Conservation (phyloP, 495 filamentous ascomycete species). For the Xylaria intraflava region DNA sequence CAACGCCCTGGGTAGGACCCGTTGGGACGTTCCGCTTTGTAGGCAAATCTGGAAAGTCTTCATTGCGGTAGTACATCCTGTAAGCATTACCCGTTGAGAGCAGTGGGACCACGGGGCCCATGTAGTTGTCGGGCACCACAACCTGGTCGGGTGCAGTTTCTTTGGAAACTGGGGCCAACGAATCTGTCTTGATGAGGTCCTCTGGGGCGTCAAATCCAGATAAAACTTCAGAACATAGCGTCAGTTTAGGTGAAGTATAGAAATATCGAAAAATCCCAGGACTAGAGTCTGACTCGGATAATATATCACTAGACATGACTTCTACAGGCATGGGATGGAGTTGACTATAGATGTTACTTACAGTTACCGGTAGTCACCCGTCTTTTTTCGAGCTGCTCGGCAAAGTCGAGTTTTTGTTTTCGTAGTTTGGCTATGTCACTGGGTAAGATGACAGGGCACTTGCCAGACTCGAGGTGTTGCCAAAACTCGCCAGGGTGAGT, state of each 20-base stretch:
- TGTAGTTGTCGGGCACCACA: not conserved
- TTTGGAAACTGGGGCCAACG: not conserved
- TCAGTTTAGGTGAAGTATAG: not conserved
- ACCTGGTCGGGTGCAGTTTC: not conserved
- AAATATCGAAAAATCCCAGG: not conserved
- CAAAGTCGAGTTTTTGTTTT: constrained; percentile 13
- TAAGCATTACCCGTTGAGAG: not conserved
- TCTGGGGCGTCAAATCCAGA: not conserved
- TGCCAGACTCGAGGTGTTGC: constrained; percentile 23
- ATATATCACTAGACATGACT: too few species aligned
- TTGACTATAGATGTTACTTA: constrained; percentile 5
- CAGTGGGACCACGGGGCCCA: not conserved
- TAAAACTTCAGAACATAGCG: not conserved
- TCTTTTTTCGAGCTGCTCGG: constrained; percentile 7
- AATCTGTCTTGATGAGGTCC: not conserved
- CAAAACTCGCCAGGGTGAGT: constrained; percentile 12
- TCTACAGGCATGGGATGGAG: too few species aligned
- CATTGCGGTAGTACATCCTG: constrained; percentile 1
- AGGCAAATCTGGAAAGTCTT: constrained; percentile 2
- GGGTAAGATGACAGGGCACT: constrained; percentile 17
- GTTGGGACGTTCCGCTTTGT: not conserved
- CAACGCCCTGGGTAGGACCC: not conserved
- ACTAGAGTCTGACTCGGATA: too few species aligned
- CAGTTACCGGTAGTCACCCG: constrained; percentile 1
- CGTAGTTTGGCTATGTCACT: constrained; percentile 14